Evolutionary conservation across 2,329 filamentous ascomycete species (phyloP).

Genomic region (Penicillium sp.): DNA sequence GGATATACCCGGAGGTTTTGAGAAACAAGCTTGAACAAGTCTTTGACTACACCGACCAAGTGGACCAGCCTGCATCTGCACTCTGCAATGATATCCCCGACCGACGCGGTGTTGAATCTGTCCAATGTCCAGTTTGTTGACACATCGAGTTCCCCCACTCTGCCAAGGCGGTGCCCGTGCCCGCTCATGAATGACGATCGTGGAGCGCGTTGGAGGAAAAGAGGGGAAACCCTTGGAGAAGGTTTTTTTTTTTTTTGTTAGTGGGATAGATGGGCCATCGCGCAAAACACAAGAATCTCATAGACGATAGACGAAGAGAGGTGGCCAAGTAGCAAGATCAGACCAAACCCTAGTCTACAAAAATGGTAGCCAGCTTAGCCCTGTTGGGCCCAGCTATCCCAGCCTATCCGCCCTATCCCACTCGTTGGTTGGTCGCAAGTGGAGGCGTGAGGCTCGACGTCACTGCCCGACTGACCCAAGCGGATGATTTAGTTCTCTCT

Average conservation of each 20-base stretch:
- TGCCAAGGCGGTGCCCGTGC: constrained; percentile 25
- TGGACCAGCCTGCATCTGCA: constrained; percentile 6
- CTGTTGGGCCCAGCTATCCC: neutral
- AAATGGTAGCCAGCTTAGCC: neutral
- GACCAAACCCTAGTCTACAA: neutral
- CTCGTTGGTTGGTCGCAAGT: neutral
- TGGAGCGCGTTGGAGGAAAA: constrained; percentile 2
- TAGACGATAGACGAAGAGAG: neutral
- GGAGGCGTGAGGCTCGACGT: constrained; percentile 15
- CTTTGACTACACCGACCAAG: neutral
- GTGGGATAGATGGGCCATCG: neutral
- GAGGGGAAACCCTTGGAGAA: neutral
- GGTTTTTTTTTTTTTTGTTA: neutral
- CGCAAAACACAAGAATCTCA: neutral
- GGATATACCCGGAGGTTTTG: neutral
- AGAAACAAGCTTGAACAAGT: constrained; percentile 1
- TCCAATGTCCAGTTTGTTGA: neutral
- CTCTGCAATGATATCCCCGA: constrained; percentile 1
- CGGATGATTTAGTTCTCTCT: neutral
- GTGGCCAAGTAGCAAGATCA: neutral
- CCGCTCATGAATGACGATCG: constrained; percentile 23
- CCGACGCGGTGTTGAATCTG: neutral
- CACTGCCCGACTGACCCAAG: constrained; percentile 10
- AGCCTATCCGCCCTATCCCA: neutral
- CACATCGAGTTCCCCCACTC: constrained; percentile 9